phyloP scores from a whole-genome alignment of 441 rosid genomes.

The Euphorbia schlechtendalii region DNA sequence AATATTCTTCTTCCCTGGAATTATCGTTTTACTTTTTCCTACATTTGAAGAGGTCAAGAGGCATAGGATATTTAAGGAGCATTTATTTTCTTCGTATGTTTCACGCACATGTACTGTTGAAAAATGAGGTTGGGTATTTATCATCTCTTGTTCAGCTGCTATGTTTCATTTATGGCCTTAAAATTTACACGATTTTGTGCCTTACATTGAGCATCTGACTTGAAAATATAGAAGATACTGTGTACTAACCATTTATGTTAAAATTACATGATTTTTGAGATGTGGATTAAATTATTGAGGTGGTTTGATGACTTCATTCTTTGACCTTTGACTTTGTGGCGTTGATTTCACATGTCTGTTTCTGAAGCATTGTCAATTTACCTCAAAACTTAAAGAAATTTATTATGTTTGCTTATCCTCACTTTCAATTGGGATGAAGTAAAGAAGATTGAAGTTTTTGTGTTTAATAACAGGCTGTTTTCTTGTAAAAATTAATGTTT shows the following conservation, averaged over 20 bases:
- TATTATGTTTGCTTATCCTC: slow-evolving; percentile 16
- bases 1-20: background rate
- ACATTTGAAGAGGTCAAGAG: background rate
- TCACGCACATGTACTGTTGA: slow-evolving; percentile 11
- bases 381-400: slow-evolving; percentile 11
- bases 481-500: slow-evolving; percentile 22
- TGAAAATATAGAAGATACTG: background rate
- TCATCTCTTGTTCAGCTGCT: background rate
- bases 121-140: slow-evolving; percentile 17
- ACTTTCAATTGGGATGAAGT: slow-evolving; percentile 8
- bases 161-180: background rate
- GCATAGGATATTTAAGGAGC: background rate
- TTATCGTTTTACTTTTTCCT: slow-evolving; percentile 8
- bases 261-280: background rate
- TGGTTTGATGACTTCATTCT: slow-evolving; percentile 22
- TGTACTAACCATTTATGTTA: background rate
- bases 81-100: slow-evolving; percentile 10
- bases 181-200: background rate
- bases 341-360: slow-evolving; percentile 29
- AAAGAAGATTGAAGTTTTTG: slow-evolving; percentile 18
- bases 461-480: slow-evolving; percentile 26
- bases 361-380: slow-evolving; percentile 15
- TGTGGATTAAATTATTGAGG: slow-evolving; percentile 23
- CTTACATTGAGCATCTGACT: background rate
- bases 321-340: slow-evolving; percentile 27